Evolutionary conservation across 306 rosid genomes (phyloP).

Genomic region (Herpetospermum pedunculosum): DNA sequence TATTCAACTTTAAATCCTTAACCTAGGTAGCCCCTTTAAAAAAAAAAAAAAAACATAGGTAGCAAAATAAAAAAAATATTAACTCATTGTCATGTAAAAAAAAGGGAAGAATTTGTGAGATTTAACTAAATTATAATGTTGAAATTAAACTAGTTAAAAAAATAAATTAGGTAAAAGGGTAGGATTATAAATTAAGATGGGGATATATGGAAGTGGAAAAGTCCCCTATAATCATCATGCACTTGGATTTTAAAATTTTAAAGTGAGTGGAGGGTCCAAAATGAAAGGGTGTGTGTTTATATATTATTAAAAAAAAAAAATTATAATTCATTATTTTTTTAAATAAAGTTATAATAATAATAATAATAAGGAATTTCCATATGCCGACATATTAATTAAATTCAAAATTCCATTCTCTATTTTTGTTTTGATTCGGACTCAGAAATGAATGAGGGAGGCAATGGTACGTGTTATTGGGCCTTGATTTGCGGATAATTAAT

Average conservation of each 20-base stretch:
- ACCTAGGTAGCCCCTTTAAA: too few species aligned
- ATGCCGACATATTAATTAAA: not conserved
- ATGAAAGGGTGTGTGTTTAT: not conserved
- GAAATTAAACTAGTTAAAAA: too few species aligned
- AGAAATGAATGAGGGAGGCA: not conserved
- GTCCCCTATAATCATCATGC: not conserved
- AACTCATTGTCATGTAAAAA: too few species aligned
- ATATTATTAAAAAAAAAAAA: too few species aligned
- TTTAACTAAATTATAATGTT: too few species aligned
- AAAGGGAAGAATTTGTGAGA: too few species aligned
- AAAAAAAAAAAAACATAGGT: too few species aligned
- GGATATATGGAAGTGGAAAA: not conserved
- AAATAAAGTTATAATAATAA: too few species aligned
- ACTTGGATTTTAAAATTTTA: not conserved
- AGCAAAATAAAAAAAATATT: too few species aligned
- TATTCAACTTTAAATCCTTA: too few species aligned
- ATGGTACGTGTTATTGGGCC: not conserved
- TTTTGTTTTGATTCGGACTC: not conserved
- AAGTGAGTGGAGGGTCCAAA: not conserved
- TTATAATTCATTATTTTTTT: too few species aligned
- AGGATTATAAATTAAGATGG: not conserved
- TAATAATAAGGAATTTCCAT: not conserved
- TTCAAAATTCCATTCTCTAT: not conserved
- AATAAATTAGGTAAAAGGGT: conserved; percentile 3
- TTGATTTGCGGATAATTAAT: conserved; percentile 6